Conservation (phyloP, 2,329 filamentous ascomycete species). For the Stachybotrys echinatus region DNA sequence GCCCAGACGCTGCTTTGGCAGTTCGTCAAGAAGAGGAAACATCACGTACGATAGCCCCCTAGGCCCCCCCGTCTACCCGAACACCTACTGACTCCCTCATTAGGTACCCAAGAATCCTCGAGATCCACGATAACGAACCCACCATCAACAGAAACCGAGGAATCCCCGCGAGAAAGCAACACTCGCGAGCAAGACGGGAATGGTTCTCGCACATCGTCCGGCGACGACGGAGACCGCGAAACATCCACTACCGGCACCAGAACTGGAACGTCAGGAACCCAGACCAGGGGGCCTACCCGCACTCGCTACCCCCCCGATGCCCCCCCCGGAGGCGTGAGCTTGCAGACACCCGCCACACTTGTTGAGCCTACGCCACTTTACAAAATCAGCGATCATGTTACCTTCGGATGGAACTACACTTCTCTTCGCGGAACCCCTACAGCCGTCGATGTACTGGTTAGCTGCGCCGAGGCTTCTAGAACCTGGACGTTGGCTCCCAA, state of each 20-base stretch:
- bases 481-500: constrained; percentile 60
- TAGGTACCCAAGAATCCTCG: neutral
- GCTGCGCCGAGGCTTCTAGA: constrained; percentile 44
- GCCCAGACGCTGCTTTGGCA: constrained; percentile 42
- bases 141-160: neutral
- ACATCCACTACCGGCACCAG: neutral
- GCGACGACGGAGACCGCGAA: constrained; percentile 4
- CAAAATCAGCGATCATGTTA: constrained; percentile 56
- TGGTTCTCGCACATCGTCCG: constrained; percentile 36
- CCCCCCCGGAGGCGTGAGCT: constrained; percentile 44
- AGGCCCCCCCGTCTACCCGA: neutral
- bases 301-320: constrained; percentile 40
- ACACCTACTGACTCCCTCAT: neutral
- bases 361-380: constrained; percentile 43
- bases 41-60: constrained; percentile 5
- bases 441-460: constrained; percentile 54
- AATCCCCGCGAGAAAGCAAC: neutral
- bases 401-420: constrained; percentile 63
- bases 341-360: constrained; percentile 45
- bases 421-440: constrained; percentile 52
- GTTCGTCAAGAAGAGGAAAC: constrained; percentile 40
- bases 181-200: neutral
- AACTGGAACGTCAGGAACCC: neutral
- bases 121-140: neutral
- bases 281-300: constrained; percentile 14